These are phyloP conservation scores for Torulaspora microellipsoides DNA, from an alignment of 805 yeast species.

Conservation along the genomic window DNA sequence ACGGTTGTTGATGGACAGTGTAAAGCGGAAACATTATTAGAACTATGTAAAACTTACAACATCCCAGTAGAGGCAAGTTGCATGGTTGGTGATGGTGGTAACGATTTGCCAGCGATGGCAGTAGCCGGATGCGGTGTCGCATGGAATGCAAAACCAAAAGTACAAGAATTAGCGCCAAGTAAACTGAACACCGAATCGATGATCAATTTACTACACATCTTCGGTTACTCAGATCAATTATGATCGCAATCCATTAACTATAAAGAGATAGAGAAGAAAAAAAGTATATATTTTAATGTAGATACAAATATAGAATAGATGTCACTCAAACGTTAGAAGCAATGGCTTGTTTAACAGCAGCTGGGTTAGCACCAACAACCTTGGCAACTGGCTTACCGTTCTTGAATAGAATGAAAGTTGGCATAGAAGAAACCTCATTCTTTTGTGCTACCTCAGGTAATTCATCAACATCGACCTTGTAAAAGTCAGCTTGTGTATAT, in stretches of 20 bases:
- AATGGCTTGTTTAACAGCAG: slow-evolving; percentile 68
- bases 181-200: slow-evolving; percentile 71
- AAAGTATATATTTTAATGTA: background rate
- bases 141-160: slow-evolving; percentile 95
- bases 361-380: slow-evolving; percentile 88
- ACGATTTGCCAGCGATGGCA: slow-evolving; percentile 89
- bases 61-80: slow-evolving; percentile 52
- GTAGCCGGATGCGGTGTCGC: slow-evolving; percentile 93
- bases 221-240: slow-evolving; percentile 52
- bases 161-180: slow-evolving; percentile 78
- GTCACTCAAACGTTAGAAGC: slow-evolving; percentile 44
- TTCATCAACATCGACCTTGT: slow-evolving; percentile 90
- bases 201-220: slow-evolving; percentile 69
- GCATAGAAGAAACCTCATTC: slow-evolving; percentile 56
- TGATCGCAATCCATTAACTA: background rate
- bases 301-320: background rate
- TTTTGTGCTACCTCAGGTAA: slow-evolving; percentile 70
- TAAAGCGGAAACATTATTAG: slow-evolving; percentile 68
- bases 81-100: slow-evolving; percentile 97
- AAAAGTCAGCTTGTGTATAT: slow-evolving; percentile 66
- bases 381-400: slow-evolving; percentile 72
- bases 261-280: background rate
- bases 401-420: slow-evolving; percentile 73
- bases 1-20: slow-evolving; percentile 79
- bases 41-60: slow-evolving; percentile 52